Conservation (phyloP, 2,329 filamentous ascomycete species). For the Podosphaera leucotricha region DNA sequence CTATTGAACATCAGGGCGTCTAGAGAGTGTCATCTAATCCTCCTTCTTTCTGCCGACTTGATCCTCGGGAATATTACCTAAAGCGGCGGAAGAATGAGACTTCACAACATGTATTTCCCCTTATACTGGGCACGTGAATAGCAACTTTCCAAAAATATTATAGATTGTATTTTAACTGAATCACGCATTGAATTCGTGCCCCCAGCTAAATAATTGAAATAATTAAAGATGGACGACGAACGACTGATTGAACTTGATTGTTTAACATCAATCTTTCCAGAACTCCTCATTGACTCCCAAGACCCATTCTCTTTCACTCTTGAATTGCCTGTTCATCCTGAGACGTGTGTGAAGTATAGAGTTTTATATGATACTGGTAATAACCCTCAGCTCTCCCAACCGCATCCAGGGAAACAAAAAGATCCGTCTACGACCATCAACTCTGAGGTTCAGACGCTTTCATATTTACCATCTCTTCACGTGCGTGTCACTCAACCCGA, state of each 20-base stretch:
- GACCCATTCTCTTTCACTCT: slow-evolving; percentile 24
- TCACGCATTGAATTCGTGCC: no score
- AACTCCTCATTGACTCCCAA: slow-evolving; percentile 25
- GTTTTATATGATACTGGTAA: slow-evolving; percentile 30
- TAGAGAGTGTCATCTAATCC: not conserved
- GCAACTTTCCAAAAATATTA: no score
- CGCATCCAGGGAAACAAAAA: slow-evolving; percentile 7
- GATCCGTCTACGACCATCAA: slow-evolving; percentile 3
- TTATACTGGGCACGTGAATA: no score
- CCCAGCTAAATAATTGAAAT: not conserved
- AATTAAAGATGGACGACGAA: slow-evolving; percentile 35
- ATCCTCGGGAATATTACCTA: no score
- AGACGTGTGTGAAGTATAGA: slow-evolving; percentile 22
- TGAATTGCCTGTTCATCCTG: slow-evolving; percentile 32
- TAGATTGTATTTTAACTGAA: no score
- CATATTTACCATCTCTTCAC: slow-evolving; percentile 32
- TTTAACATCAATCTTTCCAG: slow-evolving; percentile 42
- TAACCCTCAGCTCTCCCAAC: slow-evolving; percentile 14
- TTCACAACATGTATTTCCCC: no score
- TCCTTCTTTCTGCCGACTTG: no score
- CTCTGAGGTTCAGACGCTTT: slow-evolving; percentile 12
- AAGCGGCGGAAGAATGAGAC: no score
- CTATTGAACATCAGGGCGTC: not conserved
- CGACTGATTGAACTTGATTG: slow-evolving; percentile 35
- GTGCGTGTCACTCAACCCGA: slow-evolving; percentile 30